These are phyloP conservation scores for Pseudocercospora eumusae DNA, from an alignment of 2,329 filamentous ascomycete genomes.

Conservation along the genomic window DNA sequence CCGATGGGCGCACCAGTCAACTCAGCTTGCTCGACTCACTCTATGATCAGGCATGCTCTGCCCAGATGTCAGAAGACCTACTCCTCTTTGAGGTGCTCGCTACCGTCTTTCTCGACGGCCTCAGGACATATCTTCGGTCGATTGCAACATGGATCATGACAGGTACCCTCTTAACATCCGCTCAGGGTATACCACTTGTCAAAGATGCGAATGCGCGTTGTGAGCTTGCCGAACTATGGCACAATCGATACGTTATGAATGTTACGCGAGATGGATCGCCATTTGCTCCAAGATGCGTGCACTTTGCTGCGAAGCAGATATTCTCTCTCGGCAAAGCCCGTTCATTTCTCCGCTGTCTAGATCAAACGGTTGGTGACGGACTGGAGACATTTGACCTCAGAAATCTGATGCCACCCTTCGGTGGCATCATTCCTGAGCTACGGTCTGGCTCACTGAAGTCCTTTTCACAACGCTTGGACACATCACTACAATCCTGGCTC, in stretches of 20 bases:
- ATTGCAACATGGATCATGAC: slow-evolving; percentile 82
- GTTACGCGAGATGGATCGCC: slow-evolving; percentile 60
- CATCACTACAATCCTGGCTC: slow-evolving; percentile 74
- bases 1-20: slow-evolving; percentile 48
- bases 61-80: slow-evolving; percentile 69
- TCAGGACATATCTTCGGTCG: slow-evolving; percentile 77
- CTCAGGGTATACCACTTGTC: slow-evolving; percentile 55
- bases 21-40: slow-evolving; percentile 79
- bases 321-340: slow-evolving; percentile 89
- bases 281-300: slow-evolving; percentile 73
- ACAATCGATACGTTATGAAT: slow-evolving; percentile 69
- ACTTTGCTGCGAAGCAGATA: slow-evolving; percentile 67
- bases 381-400: not conserved
- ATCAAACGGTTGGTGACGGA: slow-evolving; percentile 33
- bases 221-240: slow-evolving; percentile 70
- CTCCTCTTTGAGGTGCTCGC: slow-evolving; percentile 64
- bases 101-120: slow-evolving; percentile 74
- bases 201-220: slow-evolving; percentile 56
- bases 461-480: slow-evolving; percentile 73
- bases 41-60: slow-evolving; percentile 67
- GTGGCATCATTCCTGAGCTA: slow-evolving; percentile 8
- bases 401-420: slow-evolving; percentile 15
- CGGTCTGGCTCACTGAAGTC: slow-evolving; percentile 45
- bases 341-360: slow-evolving; percentile 75
- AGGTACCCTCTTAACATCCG: slow-evolving; percentile 61